Evolutionary conservation across 257 asterid genomes (phyloP), one percentile per base, ranked within the genome.

Genomic region (Galeopsis tetrahit): DNA sequence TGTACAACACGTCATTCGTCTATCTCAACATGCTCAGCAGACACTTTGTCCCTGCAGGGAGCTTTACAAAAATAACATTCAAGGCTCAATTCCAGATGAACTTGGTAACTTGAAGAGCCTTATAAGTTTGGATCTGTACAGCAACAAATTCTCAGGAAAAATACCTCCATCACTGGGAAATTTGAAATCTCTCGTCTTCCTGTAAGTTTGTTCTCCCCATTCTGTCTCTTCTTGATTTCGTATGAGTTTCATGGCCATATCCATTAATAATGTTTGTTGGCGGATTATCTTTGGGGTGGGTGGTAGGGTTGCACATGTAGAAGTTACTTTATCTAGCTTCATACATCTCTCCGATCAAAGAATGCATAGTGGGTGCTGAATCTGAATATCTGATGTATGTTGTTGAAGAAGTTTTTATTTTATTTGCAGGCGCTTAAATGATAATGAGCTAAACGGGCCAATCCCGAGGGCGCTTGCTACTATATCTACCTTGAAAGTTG

Each of bases 81-180:
- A 85, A 67, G 97, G 96, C 62, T 46, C 73, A 38, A 90, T 90
- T 72, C 97, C 97, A 14, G 62, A 71, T 31, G 97, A 88, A 81
- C 85, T 90, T 17, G 93, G 93, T 42, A 81, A 84, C 76, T 84
- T 90, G 87, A 90, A 86, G 86, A 88, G 82, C 79, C 81, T 90
- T 60, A 85, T 86, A 63, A 88, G 96, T 79, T 82, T 90, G 96
- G 96, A 90, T 78, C 84, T 90, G 42, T 90, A 90, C 84, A 85
- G 83, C 89, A 90, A 90, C 77, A 90, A 90, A 59, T 75, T 90
- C 63, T 81, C 96, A 2, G 96, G 97, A 59, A 70, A 40, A 53
- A 80, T 90, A 66, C 97, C 97, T 61, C 64, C 80, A 42, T 86
- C 96, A 35, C 75, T 90, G 66, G 96, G 89, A 66, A 79, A 85